Conservation (phyloP, 2,329 filamentous ascomycete genomes). For the Talaromyces sp. region DNA sequence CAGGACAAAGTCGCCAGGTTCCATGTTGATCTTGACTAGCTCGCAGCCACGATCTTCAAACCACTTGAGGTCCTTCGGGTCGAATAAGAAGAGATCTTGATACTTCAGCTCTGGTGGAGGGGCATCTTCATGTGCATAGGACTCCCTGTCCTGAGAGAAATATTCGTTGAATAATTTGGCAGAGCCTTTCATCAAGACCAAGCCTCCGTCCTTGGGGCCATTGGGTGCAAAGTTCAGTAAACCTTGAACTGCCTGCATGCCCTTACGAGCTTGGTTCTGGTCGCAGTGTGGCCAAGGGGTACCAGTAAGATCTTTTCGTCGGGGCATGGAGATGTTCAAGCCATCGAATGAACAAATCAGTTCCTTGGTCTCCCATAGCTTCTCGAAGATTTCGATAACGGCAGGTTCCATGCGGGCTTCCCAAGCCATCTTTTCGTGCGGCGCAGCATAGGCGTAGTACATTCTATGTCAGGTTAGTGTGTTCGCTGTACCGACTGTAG, state of each 20-base stretch:
- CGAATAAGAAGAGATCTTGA: constrained; percentile 47
- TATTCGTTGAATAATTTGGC: constrained; percentile 44
- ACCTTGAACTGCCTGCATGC: constrained; percentile 40
- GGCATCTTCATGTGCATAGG: constrained; percentile 25
- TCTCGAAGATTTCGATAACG: constrained; percentile 40
- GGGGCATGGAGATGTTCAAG: constrained; percentile 26
- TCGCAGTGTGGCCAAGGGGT: constrained; percentile 47
- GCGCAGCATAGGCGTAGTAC: constrained; percentile 18
- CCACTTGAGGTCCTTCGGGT: constrained; percentile 46
- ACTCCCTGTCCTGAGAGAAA: constrained; percentile 36
- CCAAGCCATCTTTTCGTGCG: constrained; percentile 33
- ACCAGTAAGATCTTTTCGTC: constrained; percentile 32
- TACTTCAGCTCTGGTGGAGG: constrained; percentile 28
- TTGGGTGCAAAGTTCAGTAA: constrained; percentile 46
- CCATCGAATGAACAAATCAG: constrained; percentile 25
- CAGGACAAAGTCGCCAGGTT: constrained; percentile 46
- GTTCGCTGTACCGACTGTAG: neutral
- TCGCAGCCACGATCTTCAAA: constrained; percentile 42
- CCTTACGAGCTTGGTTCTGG: constrained; percentile 41
- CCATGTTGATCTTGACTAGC: constrained; percentile 41
- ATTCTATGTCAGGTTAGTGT: neutral
- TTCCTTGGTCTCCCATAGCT: constrained; percentile 37
- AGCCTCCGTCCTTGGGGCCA: constrained; percentile 46
- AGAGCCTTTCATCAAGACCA: constrained; percentile 46
- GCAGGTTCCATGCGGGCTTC: constrained; percentile 32